Evolutionary conservation across 345 rosid genomes (phyloP).

Genomic region (Citrus glauca): DNA sequence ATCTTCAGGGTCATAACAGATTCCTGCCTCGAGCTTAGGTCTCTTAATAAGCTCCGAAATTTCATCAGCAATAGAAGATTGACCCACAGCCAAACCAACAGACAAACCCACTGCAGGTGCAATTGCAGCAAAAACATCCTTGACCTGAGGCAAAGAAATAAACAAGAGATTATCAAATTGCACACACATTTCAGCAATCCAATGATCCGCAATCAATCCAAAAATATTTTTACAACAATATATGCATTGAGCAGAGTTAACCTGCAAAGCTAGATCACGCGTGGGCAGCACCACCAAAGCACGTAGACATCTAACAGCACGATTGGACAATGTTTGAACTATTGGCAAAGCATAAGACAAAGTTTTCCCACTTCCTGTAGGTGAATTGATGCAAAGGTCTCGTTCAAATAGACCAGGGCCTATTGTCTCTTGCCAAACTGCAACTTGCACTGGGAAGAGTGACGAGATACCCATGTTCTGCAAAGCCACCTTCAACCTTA

Average conservation of each 20-base stretch:
- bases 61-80: constrained; percentile 85
- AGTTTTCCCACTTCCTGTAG: constrained; percentile 86
- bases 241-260: background rate
- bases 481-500: constrained; percentile 70
- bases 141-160: constrained; percentile 49
- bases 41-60: constrained; percentile 70
- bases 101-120: constrained; percentile 91
- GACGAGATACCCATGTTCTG: constrained; percentile 58
- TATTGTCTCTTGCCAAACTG: background rate
- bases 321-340: constrained; percentile 63
- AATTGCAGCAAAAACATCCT: constrained; percentile 82
- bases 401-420: constrained; percentile 75
- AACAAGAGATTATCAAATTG: background rate
- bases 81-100: constrained; percentile 96
- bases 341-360: constrained; percentile 89
- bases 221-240: background rate
- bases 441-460: constrained; percentile 23
- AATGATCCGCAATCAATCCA: background rate
- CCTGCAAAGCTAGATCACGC: constrained; percentile 94
- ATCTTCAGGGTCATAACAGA: constrained; percentile 77
- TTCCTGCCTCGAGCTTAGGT: constrained; percentile 78
- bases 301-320: constrained; percentile 69
- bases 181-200: background rate
- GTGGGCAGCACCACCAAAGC: constrained; percentile 95
- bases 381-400: constrained; percentile 81